Base-by-base conservation (phyloP, 108 stramenopile genomes). In the Bacterosira constricta region DNA sequence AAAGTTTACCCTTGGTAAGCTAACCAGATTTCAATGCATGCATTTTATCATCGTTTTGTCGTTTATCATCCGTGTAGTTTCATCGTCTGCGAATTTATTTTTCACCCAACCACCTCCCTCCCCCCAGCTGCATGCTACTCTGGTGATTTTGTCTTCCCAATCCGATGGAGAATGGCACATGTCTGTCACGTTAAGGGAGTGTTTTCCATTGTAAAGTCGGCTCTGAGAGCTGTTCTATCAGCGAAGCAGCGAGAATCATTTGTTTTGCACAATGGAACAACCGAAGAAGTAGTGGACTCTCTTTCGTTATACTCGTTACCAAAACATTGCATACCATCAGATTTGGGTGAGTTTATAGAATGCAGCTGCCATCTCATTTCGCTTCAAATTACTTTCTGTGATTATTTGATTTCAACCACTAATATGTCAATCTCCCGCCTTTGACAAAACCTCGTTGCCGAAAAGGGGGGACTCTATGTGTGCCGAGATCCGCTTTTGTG, bases 191-290 rank as follows among this genome's bases (percentile, higher is more conserved):
- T 47, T n/a, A 51, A 51, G 21, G 34, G 47, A 13, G 23, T 65
- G 2, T 65, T 65, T 32, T 31, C 64, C 7, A 17, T 51, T 8
- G 64, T 65, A 12, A 47, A 45, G 36, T 17, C 17, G 0, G 29
- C 29, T 18, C 34, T 65, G 29, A 47, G 37, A 20, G 17, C 64
- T 27, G 39, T 65, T 51, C 46, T 65, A 35, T 36, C 64, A 18
- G 11, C 20, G n/a, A 15, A 34, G 6, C 49, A 49, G 20, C 21
- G 64, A 34, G 23, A 65, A 0, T 31, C 64, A 17, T 65, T 65
- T 36, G 34, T 65, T 8, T 3, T 51, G 12, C 64, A 51, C 64
- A 51, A 65, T 23, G 64, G 64, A 21, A 13, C 1, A 21, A 1
- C n/a, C 23, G 46, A 65, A n/a, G 5, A 9, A 30, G 64, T 65